Evolutionary conservation across 2,329 filamentous ascomycete genomes (phyloP).

Genomic region (Aureobasidium zeae): DNA sequence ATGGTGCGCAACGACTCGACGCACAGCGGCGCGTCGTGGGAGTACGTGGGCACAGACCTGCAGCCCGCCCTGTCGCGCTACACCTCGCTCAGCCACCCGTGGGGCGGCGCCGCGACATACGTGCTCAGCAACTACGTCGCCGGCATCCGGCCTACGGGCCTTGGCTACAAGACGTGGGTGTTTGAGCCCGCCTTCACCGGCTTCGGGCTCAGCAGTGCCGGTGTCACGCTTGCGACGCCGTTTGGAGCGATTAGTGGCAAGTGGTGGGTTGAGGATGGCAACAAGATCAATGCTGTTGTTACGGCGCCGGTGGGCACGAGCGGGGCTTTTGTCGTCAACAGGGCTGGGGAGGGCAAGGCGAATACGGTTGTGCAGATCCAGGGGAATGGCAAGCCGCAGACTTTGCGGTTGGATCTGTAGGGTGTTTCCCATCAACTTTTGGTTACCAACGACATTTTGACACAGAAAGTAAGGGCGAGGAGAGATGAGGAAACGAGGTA

Average conservation of each 20-base stretch:
- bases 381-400: too few species aligned
- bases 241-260: slow-evolving; percentile 21
- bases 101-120: slow-evolving; percentile 40
- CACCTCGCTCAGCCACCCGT: slow-evolving; percentile 38
- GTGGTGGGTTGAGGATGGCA: slow-evolving; percentile 19
- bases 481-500: too few species aligned
- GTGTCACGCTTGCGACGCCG: slow-evolving; percentile 24
- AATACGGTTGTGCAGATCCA: not conserved
- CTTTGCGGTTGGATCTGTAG: too few species aligned
- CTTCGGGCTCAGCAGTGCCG: slow-evolving; percentile 24
- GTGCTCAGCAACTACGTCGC: slow-evolving; percentile 32
- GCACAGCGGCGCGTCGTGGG: slow-evolving; percentile 37
- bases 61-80: slow-evolving; percentile 35
- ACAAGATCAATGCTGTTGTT: slow-evolving; percentile 2
- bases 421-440: too few species aligned
- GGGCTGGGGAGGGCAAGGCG: not conserved
- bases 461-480: too few species aligned
- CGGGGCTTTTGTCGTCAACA: slow-evolving; percentile 8
- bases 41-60: slow-evolving; percentile 35
- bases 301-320: slow-evolving; percentile 12
- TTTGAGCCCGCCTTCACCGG: slow-evolving; percentile 23
- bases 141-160: slow-evolving; percentile 22
- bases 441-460: too few species aligned
- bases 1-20: slow-evolving; percentile 34
- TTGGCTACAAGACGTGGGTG: slow-evolving; percentile 25